Conservation (phyloP, 2,329 filamentous ascomycete genomes). For the Didymella lethalis region DNA sequence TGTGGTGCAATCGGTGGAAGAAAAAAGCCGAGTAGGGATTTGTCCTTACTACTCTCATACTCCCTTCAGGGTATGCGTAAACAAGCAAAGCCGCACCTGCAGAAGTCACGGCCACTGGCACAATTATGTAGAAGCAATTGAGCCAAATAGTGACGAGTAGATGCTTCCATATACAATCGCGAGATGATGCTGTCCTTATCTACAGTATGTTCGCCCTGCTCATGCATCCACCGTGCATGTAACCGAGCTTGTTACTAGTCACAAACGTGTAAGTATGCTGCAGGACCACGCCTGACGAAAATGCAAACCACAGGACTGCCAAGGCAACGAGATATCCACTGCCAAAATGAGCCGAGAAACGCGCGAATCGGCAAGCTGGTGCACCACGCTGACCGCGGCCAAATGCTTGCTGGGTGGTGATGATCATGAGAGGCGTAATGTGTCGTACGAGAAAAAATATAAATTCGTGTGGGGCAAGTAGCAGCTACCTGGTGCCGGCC, state of each 20-base stretch:
- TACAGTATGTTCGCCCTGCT: neutral
- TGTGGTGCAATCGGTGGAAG: too few species aligned
- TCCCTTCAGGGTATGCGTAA: too few species aligned
- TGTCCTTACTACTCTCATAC: too few species aligned
- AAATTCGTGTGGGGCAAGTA: slow-evolving; percentile 16
- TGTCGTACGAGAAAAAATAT: slow-evolving; percentile 9
- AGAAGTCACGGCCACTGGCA: neutral
- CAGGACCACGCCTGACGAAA: neutral
- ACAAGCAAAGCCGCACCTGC: too few species aligned
- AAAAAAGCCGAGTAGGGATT: too few species aligned
- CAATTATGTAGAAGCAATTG: neutral
- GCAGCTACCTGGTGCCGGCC: slow-evolving; percentile 42
- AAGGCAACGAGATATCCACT: neutral
- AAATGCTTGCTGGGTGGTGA: slow-evolving; percentile 10
- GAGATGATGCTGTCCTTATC: neutral
- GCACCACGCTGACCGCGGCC: neutral
- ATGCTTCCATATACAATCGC: slow-evolving; percentile 1
- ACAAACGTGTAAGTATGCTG: neutral
- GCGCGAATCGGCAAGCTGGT: neutral
- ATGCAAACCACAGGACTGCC: neutral
- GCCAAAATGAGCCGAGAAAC: neutral
- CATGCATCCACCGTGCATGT: neutral
- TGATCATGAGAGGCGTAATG: slow-evolving; percentile 14
- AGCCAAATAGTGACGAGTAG: neutral
- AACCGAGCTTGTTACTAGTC: neutral